phyloP scores from a whole-genome alignment of 257 asterid species.

The Eucommia ulmoides region DNA sequence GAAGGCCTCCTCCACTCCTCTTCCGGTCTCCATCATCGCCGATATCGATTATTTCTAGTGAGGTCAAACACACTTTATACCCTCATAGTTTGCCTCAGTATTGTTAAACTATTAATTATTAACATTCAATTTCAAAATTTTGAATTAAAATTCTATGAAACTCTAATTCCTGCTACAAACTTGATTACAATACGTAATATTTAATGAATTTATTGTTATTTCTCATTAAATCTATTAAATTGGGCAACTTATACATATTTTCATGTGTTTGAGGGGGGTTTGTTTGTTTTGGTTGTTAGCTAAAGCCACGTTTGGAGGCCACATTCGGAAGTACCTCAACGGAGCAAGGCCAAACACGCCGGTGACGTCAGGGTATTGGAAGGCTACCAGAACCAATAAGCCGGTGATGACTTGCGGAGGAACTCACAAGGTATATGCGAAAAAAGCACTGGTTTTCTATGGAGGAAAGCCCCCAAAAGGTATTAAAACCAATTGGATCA shows the following conservation, averaged over 20 bases:
- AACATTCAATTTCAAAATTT: too few relatives aligned
- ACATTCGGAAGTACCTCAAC: conserved; percentile 39
- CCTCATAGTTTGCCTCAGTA: background rate
- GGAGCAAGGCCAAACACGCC: conserved; percentile 44
- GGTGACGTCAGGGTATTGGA: conserved; percentile 47
- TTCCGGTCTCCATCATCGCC: conserved; percentile 49
- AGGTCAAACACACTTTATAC: conserved; percentile 17
- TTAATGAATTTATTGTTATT: too few relatives aligned
- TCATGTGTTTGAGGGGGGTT: background rate
- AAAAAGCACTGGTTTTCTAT: too few relatives aligned
- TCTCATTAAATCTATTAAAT: too few relatives aligned
- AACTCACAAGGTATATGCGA: conserved; percentile 38
- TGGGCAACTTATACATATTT: background rate
- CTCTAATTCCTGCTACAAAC: too few relatives aligned
- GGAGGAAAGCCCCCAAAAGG: too few relatives aligned
- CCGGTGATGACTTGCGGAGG: conserved; percentile 44
- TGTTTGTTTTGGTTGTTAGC: conserved; percentile 16
- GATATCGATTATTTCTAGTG: conserved; percentile 50
- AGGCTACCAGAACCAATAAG: conserved; percentile 50
- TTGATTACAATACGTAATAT: background rate
- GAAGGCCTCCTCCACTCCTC: conserved; percentile 33
- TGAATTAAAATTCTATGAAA: too few relatives aligned
- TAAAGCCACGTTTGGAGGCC: conserved; percentile 46
- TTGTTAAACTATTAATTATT: background rate
- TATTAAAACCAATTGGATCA: too few relatives aligned